A percentile compares a stretch with the other conserved stretches of the same genome.
Evolutionary conservation across 1,139 yeast species (phyloP).

Genomic region (Protomyces gravidus): DNA sequence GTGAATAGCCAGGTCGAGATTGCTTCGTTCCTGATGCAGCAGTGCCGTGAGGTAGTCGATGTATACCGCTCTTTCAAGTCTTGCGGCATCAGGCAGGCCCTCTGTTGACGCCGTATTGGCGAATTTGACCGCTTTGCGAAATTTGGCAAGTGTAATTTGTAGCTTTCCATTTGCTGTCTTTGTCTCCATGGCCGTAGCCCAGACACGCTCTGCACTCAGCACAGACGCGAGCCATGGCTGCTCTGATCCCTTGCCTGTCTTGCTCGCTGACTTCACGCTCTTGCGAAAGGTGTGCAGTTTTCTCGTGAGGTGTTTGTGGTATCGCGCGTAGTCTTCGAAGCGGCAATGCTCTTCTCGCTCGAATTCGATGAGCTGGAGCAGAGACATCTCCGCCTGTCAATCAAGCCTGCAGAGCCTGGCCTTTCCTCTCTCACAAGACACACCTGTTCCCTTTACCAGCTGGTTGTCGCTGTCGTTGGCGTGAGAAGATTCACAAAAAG

Average conservation of each 20-base stretch:
- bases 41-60: constrained; percentile 8
- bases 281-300: constrained; percentile 16
- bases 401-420: neutral
- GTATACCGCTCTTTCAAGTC: constrained; percentile 3
- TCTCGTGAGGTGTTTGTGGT: constrained; percentile 19
- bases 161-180: constrained; percentile 3
- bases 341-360: constrained; percentile 24
- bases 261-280: neutral
- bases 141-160: constrained; percentile 14
- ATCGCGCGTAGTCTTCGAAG: constrained; percentile 24
- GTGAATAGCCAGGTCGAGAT: constrained; percentile 8
- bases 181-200: constrained; percentile 22
- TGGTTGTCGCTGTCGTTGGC: neutral
- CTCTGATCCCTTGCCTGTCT: neutral
- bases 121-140: constrained; percentile 16
- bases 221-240: constrained; percentile 1
- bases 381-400: neutral
- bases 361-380: constrained; percentile 7
- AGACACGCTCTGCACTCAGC: constrained; percentile 22
- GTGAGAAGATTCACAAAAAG: neutral
- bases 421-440: too few species aligned
- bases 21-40: constrained; percentile 8
- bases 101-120: neutral
- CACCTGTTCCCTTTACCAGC: too few species aligned
- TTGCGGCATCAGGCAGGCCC: neutral